Evolutionary conservation across 108 stramenopile genomes (phyloP).

Genomic region (Cyclostephanos tholiformis): DNA sequence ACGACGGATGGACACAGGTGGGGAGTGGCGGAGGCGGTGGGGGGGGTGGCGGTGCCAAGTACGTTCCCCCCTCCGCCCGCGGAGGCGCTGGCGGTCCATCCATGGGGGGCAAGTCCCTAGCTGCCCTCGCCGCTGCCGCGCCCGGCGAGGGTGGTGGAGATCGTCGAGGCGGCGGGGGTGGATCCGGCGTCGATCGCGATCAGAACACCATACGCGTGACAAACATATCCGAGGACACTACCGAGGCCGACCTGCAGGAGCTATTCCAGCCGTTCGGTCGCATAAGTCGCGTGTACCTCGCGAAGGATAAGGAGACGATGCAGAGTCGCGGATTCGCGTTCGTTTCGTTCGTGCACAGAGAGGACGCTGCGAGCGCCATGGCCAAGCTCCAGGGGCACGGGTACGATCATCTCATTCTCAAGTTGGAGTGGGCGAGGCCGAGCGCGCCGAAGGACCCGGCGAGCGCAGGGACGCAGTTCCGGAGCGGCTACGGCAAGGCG

Average conservation of each 20-base stretch:
- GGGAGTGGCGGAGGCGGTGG: constrained; percentile 57
- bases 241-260: constrained; percentile 95
- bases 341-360: constrained; percentile 90
- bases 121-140: constrained; percentile 45
- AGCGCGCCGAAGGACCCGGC: constrained; percentile 90
- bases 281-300: constrained; percentile 95
- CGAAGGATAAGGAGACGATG: constrained; percentile 96
- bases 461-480: constrained; percentile 68
- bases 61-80: constrained; percentile 80
- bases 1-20: constrained; percentile 81
- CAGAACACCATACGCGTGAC: constrained; percentile 97
- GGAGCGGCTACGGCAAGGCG: constrained; percentile 95
- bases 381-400: constrained; percentile 94
- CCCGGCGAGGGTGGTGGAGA: constrained; percentile 23
- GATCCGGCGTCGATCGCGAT: constrained; percentile 74
- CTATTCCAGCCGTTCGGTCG: constrained; percentile 94
- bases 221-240: constrained; percentile 96
- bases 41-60: constrained; percentile 54
- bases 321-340: constrained; percentile 95
- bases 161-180: constrained; percentile 56
- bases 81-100: constrained; percentile 40
- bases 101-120: constrained; percentile 67
- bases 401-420: constrained; percentile 99
- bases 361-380: constrained; percentile 95
- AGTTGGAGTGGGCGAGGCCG: constrained; percentile 99